A percentile compares a stretch with the other conserved stretches of the same genome.
Conservation (phyloP, 768 basidiomycete genomes). For the Clitopilus hobsonii region DNA sequence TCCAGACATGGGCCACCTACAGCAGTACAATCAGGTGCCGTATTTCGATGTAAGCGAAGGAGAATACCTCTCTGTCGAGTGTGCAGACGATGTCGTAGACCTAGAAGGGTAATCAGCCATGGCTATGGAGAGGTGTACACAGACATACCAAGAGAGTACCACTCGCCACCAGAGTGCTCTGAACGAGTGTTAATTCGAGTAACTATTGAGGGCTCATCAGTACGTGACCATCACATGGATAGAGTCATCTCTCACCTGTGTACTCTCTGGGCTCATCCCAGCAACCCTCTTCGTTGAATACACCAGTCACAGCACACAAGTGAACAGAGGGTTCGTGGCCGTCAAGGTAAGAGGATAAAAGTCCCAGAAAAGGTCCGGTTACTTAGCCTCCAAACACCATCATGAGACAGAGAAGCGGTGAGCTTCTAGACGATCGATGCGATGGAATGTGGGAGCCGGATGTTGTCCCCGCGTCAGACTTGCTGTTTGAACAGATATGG, state of each 20-base stretch:
- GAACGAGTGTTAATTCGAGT: neutral
- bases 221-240: neutral
- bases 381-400: no score
- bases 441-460: no score
- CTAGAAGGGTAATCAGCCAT: constrained; percentile 4
- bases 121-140: neutral
- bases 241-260: neutral
- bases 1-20: constrained; percentile 21
- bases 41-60: neutral
- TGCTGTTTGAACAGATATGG: no score
- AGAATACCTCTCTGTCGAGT: constrained; percentile 18
- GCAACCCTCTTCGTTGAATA: neutral
- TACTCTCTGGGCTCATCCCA: neutral
- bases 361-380: no score
- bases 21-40: neutral
- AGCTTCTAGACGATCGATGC: no score
- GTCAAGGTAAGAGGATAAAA: no score
- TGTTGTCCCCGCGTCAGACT: no score
- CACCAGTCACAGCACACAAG: no score
- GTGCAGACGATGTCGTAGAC: constrained; percentile 22
- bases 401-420: no score
- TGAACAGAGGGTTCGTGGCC: no score
- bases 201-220: neutral
- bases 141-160: neutral
- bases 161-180: neutral